These are phyloP conservation scores for Rugonectria rugulosa DNA, from an alignment of 2,329 filamentous ascomycete genomes.

Conservation along the genomic window DNA sequence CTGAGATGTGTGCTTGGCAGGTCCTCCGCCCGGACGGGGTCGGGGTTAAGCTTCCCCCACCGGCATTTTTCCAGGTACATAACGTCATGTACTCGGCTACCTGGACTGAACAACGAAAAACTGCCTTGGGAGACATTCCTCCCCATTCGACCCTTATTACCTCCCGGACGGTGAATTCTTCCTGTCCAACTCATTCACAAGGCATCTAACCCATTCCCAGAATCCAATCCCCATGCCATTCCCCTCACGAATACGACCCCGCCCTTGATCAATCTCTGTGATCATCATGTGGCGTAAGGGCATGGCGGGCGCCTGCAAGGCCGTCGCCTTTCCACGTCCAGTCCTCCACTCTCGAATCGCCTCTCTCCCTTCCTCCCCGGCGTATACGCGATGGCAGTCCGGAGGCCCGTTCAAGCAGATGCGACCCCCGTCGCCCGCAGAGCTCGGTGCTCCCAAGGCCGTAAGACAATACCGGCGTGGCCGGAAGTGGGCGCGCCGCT, in stretches of 20 bases:
- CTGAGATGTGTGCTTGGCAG: no score
- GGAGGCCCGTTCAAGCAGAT: constrained; percentile 66
- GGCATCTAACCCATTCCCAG: neutral
- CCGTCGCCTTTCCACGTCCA: constrained; percentile 25
- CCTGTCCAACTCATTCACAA: neutral
- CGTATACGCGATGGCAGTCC: constrained; percentile 41
- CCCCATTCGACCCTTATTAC: neutral
- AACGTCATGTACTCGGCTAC: constrained; percentile 37
- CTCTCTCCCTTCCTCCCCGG: constrained; percentile 59
- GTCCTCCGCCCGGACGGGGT: constrained; percentile 33
- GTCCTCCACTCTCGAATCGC: constrained; percentile 42
- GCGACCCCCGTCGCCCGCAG: constrained; percentile 78
- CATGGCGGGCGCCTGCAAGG: constrained; percentile 35
- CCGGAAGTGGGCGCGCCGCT: constrained; percentile 78
- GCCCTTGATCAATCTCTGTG: constrained; percentile 17
- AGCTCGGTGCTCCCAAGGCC: constrained; percentile 74
- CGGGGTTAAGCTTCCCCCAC: constrained; percentile 32
- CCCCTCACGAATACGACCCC: constrained; percentile 1
- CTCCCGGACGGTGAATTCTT: neutral
- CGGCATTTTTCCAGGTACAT: constrained; percentile 30
- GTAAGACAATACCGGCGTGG: constrained; percentile 76
- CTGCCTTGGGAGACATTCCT: constrained; percentile 1
- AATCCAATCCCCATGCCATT: constrained; percentile 20
- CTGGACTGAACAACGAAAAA: constrained; percentile 15
- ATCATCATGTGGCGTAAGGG: constrained; percentile 41